phyloP scores from a whole-genome alignment of 176 grass and related monocot genomes.

The Cenchrus purpureus region DNA sequence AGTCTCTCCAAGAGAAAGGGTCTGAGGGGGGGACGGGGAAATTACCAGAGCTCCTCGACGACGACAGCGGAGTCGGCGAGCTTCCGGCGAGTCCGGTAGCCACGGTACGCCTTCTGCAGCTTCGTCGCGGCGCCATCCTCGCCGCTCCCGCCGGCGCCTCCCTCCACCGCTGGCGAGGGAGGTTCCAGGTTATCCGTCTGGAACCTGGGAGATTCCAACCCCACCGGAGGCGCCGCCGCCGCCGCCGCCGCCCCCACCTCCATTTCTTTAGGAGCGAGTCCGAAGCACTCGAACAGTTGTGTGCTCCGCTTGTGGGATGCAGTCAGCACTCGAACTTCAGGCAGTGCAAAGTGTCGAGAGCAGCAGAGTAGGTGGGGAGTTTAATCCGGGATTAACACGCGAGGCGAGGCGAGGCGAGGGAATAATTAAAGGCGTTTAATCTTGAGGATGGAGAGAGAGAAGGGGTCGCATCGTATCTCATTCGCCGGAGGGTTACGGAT shows the following conservation, averaged over 20 bases:
- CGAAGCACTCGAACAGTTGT: neutral
- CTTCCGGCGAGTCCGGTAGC: constrained; percentile 89
- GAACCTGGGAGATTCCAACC: constrained; percentile 7
- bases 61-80: constrained; percentile 93
- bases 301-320: too few species aligned
- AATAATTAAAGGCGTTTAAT: constrained; percentile 19
- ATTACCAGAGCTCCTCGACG: constrained; percentile 94
- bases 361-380: too few species aligned
- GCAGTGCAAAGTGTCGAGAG: too few species aligned
- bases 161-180: constrained; percentile 32
- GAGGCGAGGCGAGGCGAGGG: neutral
- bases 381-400: neutral
- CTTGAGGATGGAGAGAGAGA: neutral
- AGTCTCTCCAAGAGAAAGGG: neutral
- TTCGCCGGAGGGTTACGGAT: neutral
- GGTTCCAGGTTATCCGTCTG: neutral
- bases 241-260: constrained; percentile 42
- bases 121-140: constrained; percentile 69
- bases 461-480: neutral
- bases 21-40: neutral
- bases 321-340: too few species aligned
- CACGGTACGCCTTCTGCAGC: constrained; percentile 91
- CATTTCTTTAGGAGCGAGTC: constrained; percentile 1
- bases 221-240: constrained; percentile 16
- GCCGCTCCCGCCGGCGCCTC: neutral